Evolutionary conservation across 2,329 filamentous ascomycete species (phyloP).

Genomic region (Aspergillus candidus): DNA sequence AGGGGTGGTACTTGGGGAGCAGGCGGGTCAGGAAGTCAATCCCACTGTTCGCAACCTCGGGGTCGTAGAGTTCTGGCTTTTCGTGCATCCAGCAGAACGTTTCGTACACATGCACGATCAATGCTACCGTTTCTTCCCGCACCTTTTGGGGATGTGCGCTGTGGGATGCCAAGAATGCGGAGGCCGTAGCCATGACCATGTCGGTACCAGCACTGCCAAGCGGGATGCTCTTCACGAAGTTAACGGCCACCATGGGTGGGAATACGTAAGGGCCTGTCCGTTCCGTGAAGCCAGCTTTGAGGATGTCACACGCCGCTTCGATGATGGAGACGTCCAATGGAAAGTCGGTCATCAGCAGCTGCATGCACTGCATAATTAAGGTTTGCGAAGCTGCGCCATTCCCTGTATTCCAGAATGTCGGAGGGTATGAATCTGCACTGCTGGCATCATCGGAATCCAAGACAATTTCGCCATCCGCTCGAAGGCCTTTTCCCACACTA

Average conservation of each 20-base stretch:
- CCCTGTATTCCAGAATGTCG: constrained; percentile 35
- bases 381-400: constrained; percentile 27
- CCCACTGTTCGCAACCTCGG: constrained; percentile 39
- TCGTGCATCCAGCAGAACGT: constrained; percentile 34
- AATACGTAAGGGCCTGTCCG: constrained; percentile 40
- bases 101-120: constrained; percentile 37
- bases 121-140: constrained; percentile 26
- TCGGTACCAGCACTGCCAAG: constrained; percentile 36
- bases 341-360: constrained; percentile 36
- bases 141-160: constrained; percentile 30
- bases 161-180: constrained; percentile 41
- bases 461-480: constrained; percentile 31
- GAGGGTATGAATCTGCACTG: constrained; percentile 23
- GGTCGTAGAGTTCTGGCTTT: constrained; percentile 32
- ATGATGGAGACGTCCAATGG: constrained; percentile 37
- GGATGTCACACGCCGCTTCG: constrained; percentile 41
- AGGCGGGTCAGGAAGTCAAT: constrained; percentile 41
- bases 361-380: constrained; percentile 36
- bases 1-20: constrained; percentile 36
- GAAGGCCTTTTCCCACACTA: constrained; percentile 37
- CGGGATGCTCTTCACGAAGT: constrained; percentile 38
- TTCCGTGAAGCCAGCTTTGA: constrained; percentile 43
- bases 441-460: constrained; percentile 27
- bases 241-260: constrained; percentile 34
- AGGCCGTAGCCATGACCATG: constrained; percentile 41